phyloP scores from a whole-genome alignment of 768 basidiomycete species.

The Hemileccinum rubropunctum region DNA sequence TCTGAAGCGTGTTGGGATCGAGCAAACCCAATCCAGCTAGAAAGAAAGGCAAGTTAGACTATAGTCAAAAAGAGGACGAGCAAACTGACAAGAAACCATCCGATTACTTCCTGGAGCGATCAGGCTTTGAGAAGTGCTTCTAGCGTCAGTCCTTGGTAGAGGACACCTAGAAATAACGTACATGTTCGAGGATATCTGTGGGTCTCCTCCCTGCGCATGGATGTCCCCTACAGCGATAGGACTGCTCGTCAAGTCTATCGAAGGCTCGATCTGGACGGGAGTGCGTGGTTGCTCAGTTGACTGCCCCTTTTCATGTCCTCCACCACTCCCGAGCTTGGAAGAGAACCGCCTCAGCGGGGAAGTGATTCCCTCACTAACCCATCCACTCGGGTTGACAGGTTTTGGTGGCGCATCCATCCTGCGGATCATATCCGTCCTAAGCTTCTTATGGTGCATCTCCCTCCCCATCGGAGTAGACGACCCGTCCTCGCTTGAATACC shows the following conservation, averaged over 20 bases:
- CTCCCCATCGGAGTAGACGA: slow-evolving; percentile 17
- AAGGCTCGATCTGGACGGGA: background rate
- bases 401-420: slow-evolving; percentile 67
- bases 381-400: slow-evolving; percentile 72
- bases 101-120: slow-evolving; percentile 13
- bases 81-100: slow-evolving; percentile 9
- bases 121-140: slow-evolving; percentile 36
- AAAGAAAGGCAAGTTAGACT: slow-evolving; percentile 1
- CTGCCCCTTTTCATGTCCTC: slow-evolving; percentile 2
- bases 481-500: slow-evolving; percentile 13
- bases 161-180: background rate
- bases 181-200: slow-evolving; percentile 2
- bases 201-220: background rate
- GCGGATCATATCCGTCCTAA: slow-evolving; percentile 76
- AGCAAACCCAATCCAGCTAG: slow-evolving; percentile 10
- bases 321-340: slow-evolving; percentile 1
- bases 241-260: background rate
- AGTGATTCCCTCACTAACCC: slow-evolving; percentile 49
- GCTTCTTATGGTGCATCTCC: slow-evolving; percentile 22
- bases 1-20: slow-evolving; percentile 1
- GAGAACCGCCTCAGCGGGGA: slow-evolving; percentile 24
- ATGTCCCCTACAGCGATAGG: background rate
- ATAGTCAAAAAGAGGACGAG: background rate
- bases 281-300: slow-evolving; percentile 3
- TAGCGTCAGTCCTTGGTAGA: background rate